phyloP scores from a whole-genome alignment of 768 basidiomycete species.

The Naganishia antarctica region DNA sequence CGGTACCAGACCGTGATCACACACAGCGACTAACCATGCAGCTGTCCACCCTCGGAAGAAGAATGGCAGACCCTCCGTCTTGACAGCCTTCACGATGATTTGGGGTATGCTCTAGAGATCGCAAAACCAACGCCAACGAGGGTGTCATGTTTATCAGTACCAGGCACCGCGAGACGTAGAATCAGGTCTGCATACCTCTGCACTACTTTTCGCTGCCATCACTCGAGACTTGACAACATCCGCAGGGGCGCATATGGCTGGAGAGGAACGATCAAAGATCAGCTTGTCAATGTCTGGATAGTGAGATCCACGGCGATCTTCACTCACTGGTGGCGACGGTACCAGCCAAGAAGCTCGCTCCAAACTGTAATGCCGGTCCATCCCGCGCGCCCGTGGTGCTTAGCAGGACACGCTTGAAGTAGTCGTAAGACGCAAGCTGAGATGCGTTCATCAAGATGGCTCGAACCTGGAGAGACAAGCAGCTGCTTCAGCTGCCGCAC shows the following conservation, averaged over 20 bases:
- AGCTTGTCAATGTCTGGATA: too few relatives aligned
- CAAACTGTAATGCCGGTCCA: slow-evolving; percentile 45
- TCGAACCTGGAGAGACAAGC: slow-evolving; percentile 35
- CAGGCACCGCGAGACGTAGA: too few relatives aligned
- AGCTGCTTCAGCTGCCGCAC: neutral
- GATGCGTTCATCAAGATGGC: slow-evolving; percentile 47
- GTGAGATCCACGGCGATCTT: too few relatives aligned
- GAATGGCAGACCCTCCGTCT: slow-evolving; percentile 39
- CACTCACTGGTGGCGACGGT: slow-evolving; percentile 43
- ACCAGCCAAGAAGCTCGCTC: slow-evolving; percentile 41
- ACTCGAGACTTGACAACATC: slow-evolving; percentile 47
- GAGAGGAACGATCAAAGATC: neutral
- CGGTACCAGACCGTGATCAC: neutral
- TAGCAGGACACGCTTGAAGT: slow-evolving; percentile 44
- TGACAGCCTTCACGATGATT: slow-evolving; percentile 26
- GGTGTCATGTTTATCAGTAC: too few relatives aligned
- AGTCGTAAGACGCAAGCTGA: slow-evolving; percentile 46
- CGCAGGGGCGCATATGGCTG: slow-evolving; percentile 45
- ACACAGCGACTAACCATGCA: slow-evolving; percentile 42
- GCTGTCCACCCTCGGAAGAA: slow-evolving; percentile 48
- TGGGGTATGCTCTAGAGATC: slow-evolving; percentile 23
- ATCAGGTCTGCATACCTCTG: slow-evolving; percentile 20
- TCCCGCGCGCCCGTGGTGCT: slow-evolving; percentile 33
- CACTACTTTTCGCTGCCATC: slow-evolving; percentile 33
- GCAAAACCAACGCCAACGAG: neutral